Evolutionary conservation across 2,329 filamentous ascomycete genomes (phyloP).

Genomic region (Lachnellula willkommii): DNA sequence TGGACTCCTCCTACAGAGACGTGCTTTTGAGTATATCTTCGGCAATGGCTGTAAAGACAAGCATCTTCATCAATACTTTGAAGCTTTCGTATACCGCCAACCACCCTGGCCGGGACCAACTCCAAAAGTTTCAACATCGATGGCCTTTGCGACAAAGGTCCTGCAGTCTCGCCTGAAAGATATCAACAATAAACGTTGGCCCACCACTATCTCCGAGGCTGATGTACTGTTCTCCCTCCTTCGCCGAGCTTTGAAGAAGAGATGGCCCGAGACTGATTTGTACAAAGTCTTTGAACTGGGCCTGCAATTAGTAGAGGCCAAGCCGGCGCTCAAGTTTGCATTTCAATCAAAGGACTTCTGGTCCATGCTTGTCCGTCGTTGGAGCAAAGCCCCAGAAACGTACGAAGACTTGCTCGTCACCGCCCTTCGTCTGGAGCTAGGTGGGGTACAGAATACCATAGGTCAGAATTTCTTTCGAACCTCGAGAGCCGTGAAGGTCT

Average conservation of each 20-base stretch:
- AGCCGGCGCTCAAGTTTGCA: slow-evolving; percentile 1
- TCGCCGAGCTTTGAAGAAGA: slow-evolving; percentile 2
- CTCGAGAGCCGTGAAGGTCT: not conserved
- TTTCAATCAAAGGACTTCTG: slow-evolving; percentile 5
- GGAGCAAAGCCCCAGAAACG: slow-evolving; percentile 5
- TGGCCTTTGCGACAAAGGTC: slow-evolving; percentile 12
- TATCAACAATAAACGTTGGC: slow-evolving; percentile 8
- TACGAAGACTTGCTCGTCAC: slow-evolving; percentile 7
- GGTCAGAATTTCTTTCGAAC: slow-evolving; percentile 3
- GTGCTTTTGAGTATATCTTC: slow-evolving; percentile 8
- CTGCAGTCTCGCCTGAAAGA: slow-evolving; percentile 8
- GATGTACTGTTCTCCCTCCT: slow-evolving; percentile 9
- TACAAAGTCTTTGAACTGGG: slow-evolving; percentile 9
- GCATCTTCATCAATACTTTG: slow-evolving; percentile 6
- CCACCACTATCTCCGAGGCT: slow-evolving; percentile 4
- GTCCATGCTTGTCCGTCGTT: slow-evolving; percentile 5
- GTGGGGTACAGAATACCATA: slow-evolving; percentile 4
- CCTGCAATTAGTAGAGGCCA: slow-evolving; percentile 7
- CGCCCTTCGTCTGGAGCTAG: slow-evolving; percentile 9
- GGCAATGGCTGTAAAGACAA: not conserved
- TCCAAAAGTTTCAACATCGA: slow-evolving; percentile 11
- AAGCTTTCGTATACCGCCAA: slow-evolving; percentile 6
- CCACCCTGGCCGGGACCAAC: slow-evolving; percentile 1
- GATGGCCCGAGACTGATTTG: slow-evolving; percentile 2
- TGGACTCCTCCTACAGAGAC: slow-evolving; percentile 5